These are phyloP conservation scores for Hymenoscyphus occultus DNA, from an alignment of 2,329 filamentous ascomycete species.

Conservation along the genomic window DNA sequence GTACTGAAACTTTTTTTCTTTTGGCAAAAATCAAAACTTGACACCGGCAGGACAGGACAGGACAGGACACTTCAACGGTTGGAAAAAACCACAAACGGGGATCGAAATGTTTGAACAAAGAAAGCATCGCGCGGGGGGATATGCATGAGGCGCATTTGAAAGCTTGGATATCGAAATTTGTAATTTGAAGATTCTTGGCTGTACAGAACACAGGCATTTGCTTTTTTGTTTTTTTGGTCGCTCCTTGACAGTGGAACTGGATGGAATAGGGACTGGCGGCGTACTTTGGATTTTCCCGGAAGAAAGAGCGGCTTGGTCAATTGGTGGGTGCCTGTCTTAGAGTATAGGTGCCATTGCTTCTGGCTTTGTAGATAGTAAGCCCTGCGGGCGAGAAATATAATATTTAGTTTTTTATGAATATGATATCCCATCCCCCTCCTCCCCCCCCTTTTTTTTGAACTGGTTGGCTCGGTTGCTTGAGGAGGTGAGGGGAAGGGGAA, in stretches of 20 bases:
- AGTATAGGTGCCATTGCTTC: neutral
- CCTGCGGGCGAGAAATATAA: neutral
- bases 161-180: neutral
- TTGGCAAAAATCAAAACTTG: neutral
- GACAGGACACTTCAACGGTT: neutral
- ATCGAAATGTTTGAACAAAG: neutral
- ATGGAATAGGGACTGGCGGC: neutral
- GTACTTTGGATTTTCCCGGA: neutral
- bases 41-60: neutral
- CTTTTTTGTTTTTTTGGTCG: neutral
- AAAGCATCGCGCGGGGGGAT: neutral
- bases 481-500: too few species aligned
- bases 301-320: neutral
- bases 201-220: neutral
- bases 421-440: neutral
- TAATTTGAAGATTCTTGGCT: neutral
- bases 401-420: neutral
- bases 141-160: neutral
- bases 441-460: neutral
- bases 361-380: neutral
- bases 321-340: neutral
- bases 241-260: neutral
- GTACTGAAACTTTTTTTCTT: conserved; percentile 22
- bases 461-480: neutral
- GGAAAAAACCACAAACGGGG: neutral